These are phyloP conservation scores for Wickerhamomyces strasburgensis DNA, from an alignment of 805 yeast genomes.

Conservation along the genomic window DNA sequence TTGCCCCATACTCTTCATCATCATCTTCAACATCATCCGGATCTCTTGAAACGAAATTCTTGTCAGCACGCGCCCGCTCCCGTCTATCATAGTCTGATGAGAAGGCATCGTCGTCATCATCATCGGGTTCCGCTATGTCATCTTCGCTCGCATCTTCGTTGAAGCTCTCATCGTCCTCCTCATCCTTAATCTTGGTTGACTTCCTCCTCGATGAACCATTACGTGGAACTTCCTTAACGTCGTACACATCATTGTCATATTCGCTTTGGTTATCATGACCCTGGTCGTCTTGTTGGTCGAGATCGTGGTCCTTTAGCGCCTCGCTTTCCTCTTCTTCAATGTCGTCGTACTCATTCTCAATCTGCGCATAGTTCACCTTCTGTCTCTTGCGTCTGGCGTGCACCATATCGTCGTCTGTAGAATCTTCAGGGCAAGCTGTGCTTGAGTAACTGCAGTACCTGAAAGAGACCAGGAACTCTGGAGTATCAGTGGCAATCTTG, in stretches of 20 bases:
- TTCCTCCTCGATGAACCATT: conserved; percentile 8
- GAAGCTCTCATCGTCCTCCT: conserved; percentile 28
- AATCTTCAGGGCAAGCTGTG: conserved; percentile 7
- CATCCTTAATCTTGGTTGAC: conserved; percentile 15
- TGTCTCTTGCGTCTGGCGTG: conserved; percentile 30
- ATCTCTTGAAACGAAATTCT: conserved; percentile 24
- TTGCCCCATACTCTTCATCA: conserved; percentile 9
- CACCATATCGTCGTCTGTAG: background rate
- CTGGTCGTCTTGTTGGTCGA: conserved; percentile 2
- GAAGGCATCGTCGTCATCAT: conserved; percentile 11
- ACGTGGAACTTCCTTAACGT: conserved; percentile 6
- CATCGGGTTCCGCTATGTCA: conserved; percentile 21
- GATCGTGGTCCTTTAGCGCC: conserved; percentile 3
- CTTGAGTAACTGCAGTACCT: conserved; percentile 7
- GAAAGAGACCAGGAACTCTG: conserved; percentile 9
- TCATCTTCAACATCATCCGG: conserved; percentile 26
- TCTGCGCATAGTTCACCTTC: conserved; percentile 32
- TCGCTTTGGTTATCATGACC: too few species aligned
- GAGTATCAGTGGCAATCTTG: background rate
- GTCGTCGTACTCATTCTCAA: conserved; percentile 29
- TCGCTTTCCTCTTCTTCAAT: conserved; percentile 26
- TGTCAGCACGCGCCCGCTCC: conserved; percentile 14
- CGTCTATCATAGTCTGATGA: conserved; percentile 11
- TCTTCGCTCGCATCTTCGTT: conserved; percentile 39
- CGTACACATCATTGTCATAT: conserved; percentile 12